Evolutionary conservation across 78 protist species (phyloP).

Genomic region (Guillardia theta): DNA sequence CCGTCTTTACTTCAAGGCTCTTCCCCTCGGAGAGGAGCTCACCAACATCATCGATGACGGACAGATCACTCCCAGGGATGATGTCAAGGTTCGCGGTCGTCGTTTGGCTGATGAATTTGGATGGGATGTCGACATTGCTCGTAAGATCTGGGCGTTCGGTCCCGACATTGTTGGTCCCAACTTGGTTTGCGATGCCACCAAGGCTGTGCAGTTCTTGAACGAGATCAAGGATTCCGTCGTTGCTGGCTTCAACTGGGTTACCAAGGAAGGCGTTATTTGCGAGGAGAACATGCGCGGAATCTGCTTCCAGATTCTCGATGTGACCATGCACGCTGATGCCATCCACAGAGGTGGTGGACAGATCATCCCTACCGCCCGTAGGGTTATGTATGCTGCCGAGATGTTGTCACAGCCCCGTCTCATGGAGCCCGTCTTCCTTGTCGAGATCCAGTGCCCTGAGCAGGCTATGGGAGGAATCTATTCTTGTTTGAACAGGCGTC

Average conservation of each 20-base stretch:
- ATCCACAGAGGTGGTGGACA: conserved; percentile 97
- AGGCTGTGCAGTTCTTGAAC: conserved; percentile 89
- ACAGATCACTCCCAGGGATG: conserved; percentile 58
- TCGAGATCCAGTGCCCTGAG: conserved; percentile 28
- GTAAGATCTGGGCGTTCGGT: conserved; percentile 97
- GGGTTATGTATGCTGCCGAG: conserved; percentile 86
- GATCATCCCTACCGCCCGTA: conserved; percentile 81
- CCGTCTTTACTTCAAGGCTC: conserved; percentile 92
- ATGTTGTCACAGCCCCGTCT: conserved; percentile 92
- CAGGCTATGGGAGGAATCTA: conserved; percentile 91
- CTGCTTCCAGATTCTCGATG: conserved; percentile 90
- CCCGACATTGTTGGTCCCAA: conserved; percentile 96
- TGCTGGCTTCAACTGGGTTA: conserved; percentile 94
- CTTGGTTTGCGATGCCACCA: conserved; percentile 87
- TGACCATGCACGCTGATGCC: conserved; percentile 97
- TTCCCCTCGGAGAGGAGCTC: conserved; percentile 90
- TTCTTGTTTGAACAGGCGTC: conserved; percentile 81
- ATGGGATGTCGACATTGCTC: conserved; percentile 87
- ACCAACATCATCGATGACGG: conserved; percentile 85
- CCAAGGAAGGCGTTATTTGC: conserved; percentile 94
- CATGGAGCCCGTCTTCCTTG: conserved; percentile 81
- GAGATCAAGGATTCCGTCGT: conserved; percentile 96
- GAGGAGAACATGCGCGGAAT: conserved; percentile 97
- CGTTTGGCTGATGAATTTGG: conserved; percentile 78
- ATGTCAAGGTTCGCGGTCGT: conserved; percentile 82